These are phyloP conservation scores for Taiozyma sp. DNA, from an alignment of 1,139 yeast genomes.

Conservation along the genomic window DNA sequence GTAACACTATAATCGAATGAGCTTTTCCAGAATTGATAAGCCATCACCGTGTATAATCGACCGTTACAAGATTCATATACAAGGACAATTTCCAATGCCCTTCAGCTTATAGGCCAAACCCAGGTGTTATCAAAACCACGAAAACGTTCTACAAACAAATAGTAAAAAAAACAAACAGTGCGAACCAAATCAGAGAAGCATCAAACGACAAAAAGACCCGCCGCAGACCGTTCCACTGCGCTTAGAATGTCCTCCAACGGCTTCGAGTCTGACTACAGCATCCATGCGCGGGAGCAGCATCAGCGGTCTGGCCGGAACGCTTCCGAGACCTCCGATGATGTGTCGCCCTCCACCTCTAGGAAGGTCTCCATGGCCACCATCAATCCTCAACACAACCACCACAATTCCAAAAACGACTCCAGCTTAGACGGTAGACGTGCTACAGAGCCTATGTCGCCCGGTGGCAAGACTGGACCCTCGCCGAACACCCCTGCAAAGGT, in stretches of 20 bases:
- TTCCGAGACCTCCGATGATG: conserved; percentile 12
- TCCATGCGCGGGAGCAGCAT: conserved; percentile 1
- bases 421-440: not conserved
- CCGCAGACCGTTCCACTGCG: not conserved
- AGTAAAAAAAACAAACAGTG: not conserved
- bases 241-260: not conserved
- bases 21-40: too few relatives aligned
- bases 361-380: conserved; percentile 22
- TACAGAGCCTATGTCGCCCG: not conserved
- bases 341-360: conserved; percentile 15
- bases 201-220: not conserved
- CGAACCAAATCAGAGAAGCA: not conserved
- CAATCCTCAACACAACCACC: not conserved
- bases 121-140: not conserved
- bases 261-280: not conserved
- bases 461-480: not conserved
- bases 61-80: too few relatives aligned
- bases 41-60: too few relatives aligned
- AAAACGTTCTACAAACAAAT: not conserved
- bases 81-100: too few relatives aligned
- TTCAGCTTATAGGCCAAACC: too few relatives aligned
- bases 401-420: conserved; percentile 1
- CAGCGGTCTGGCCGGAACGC: conserved; percentile 12
- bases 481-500: not conserved
- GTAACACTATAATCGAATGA: too few relatives aligned